A percentile compares a stretch with the other conserved stretches of the same genome.
phyloP scores from a whole-genome alignment of 208 protist species.

The Trypanosoma boissoni region DNA sequence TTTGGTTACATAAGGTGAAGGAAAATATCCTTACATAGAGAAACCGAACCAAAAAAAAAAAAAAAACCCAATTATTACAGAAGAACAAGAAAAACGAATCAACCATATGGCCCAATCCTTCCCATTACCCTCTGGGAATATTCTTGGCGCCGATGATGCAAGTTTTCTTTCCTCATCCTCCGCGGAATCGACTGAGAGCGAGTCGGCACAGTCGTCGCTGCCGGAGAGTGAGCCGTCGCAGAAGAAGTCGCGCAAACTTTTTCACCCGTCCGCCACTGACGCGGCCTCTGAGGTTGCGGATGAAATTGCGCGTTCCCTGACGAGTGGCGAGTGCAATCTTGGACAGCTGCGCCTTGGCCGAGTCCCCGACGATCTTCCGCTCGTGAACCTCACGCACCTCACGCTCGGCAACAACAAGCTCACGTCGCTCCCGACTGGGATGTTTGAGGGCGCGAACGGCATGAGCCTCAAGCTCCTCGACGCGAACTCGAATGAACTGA shows the following conservation, averaged over 20 bases:
- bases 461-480: conserved; percentile 41
- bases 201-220: no score
- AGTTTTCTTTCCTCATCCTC: no score
- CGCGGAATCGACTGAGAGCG: no score
- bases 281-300: conserved; percentile 31
- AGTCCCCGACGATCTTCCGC: conserved; percentile 38
- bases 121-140: no score
- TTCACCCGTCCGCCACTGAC: background rate
- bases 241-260: conserved; percentile 1
- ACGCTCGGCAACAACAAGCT: conserved; percentile 64
- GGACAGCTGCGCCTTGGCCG: conserved; percentile 38
- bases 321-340: conserved; percentile 57
- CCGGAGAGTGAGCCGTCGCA: background rate
- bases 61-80: no score
- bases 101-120: no score
- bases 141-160: no score
- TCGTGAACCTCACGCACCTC: conserved; percentile 37
- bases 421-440: conserved; percentile 26
- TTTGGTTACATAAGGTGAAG: no score
- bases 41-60: no score
- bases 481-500: conserved; percentile 66
- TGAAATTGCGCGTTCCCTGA: conserved; percentile 43
- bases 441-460: conserved; percentile 49
- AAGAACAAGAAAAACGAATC: no score
- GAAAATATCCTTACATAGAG: no score